Base-by-base conservation (phyloP, 2,329 filamentous ascomycete species). In the Pestalotiopsis sp. region DNA sequence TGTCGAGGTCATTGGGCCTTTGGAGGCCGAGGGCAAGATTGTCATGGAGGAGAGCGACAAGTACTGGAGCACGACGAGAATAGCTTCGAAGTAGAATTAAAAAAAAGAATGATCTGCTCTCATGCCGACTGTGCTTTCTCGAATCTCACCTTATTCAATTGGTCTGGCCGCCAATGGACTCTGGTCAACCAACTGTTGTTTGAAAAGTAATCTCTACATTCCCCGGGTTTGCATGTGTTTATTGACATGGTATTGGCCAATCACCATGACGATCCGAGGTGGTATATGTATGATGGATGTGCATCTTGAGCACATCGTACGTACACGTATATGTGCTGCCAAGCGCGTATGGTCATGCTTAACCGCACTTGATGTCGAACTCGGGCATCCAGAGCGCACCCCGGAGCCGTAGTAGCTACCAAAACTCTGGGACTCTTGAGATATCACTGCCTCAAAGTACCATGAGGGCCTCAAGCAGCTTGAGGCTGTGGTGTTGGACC, bases 1-100 rank as follows among this genome's bases (percentile, higher is more conserved):
- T 62, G 76, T 86, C 14, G 80, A 86, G 71, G 81, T 86, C 58
- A 75, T 85, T 69, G 84, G 85, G 4, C 84, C 83, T 2, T 74
- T 85, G 48, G 78, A 75, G 52, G 81, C 75, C 0, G 81, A 82
- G 78, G 82, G 85, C 67, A 74, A 75, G 66, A 75, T 75, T 40
- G 82, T 85, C 24, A 76, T 84, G 38, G 75, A 81, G 67, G 82
- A 83, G 74, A 82, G 80, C 65, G 78, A 81, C 70, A 75, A 75
- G 64, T 85, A 84, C 75, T 86, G 84, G 83, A 77, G 72, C 38
- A 74, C 69, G 59, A 78, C 76, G 17, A 76, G 76, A 66, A 39
- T 56, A 57, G 64, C 59, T 11, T 40, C 60, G 20, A 35, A 20
- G 30, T 14, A 35, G 30, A 10, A n/a, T 10, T n/a, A n/a, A 35